Evolutionary conservation across 805 yeast genomes (phyloP).

Genomic region (Maudiozyma saulgeensis): DNA sequence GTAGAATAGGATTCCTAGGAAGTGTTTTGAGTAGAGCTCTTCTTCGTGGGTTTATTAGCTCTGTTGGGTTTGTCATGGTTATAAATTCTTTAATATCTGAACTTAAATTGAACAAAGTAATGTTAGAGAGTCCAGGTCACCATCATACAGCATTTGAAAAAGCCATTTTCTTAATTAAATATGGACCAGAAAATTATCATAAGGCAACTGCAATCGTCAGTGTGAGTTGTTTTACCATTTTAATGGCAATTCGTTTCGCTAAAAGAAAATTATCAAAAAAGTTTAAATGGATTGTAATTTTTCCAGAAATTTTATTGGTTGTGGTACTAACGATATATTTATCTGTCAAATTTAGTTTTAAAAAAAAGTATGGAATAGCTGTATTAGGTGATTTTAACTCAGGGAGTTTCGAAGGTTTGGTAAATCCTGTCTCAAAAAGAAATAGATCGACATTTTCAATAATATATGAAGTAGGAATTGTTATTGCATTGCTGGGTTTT

Average conservation of each 20-base stretch:
- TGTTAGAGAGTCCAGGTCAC: conserved; percentile 39
- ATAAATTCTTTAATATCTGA: conserved; percentile 64
- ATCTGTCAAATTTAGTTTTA: conserved; percentile 40
- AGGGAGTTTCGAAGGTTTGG: conserved; percentile 36
- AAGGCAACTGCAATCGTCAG: conserved; percentile 55
- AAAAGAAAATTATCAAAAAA: conserved; percentile 31
- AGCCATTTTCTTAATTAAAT: conserved; percentile 42
- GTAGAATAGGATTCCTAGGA: conserved; percentile 81
- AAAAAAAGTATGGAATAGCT: conserved; percentile 43
- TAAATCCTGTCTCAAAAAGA: conserved; percentile 47
- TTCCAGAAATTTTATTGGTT: conserved; percentile 82
- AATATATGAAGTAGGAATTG: conserved; percentile 58
- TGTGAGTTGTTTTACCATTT: conserved; percentile 36
- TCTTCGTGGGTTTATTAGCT: conserved; percentile 74
- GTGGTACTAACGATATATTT: conserved; percentile 52
- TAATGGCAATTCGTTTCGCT: conserved; percentile 35
- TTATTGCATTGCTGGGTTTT: conserved; percentile 79
- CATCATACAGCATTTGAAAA: conserved; percentile 69
- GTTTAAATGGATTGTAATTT: conserved; percentile 41
- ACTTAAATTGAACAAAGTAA: conserved; percentile 50
- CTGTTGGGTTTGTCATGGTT: conserved; percentile 78
- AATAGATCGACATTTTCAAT: conserved; percentile 42
- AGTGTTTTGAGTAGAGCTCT: conserved; percentile 69
- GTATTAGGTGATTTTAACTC: conserved; percentile 61
- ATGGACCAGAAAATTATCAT: conserved; percentile 41